Base-by-base conservation (phyloP, 2,329 filamentous ascomycete species). In the Aspergillus floridensis region DNA sequence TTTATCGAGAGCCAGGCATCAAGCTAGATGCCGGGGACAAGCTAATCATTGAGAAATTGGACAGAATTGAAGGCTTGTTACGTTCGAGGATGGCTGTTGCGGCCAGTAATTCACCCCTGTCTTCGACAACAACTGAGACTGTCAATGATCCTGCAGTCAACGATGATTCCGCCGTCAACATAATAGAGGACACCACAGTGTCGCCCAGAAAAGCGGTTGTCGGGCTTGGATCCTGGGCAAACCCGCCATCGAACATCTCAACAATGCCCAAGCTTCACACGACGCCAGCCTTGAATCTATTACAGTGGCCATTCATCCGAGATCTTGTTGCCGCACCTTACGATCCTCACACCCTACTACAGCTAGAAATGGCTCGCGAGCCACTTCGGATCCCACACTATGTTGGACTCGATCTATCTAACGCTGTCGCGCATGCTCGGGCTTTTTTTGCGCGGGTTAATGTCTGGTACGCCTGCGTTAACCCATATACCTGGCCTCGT, bases 11-110 rank as follows among this genome's bases (percentile, higher is more conserved):
- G 72, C 91, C 91, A 6, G 90, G 90, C 2, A 91, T 93, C 79
- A 95, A 95, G 77, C 84, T 95, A 10, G 91, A 95, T 72, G 90
- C 90, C 38, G 91, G 91, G 65, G 91, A 93, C 79, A 93, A 93
- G 77, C 81, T 95, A 58, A 95, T 95, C 62, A 79, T 95, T 41
- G 91, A 93, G 72, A 88, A 89, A 58, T 80, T 95, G 38, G 86
- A 84, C 67, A 86, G 89, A 56, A 93, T 95, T 68, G 91, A 95
- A 74, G 88, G 82, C 53, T 79, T 95, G 49, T 81, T 95, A n/a
- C 89, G 93, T 72, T 86, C 88, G 63, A 89, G 80, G 65, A 78
- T 92, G 65, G 79, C 83, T 21, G 72, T 52, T 7, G 69, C 69
- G 50, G 56, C 55, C 31, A 41, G 63, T 26, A 63, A 66, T 21